Base-by-base conservation (phyloP, 306 rosid species). In the Coriaria nepalensis region DNA sequence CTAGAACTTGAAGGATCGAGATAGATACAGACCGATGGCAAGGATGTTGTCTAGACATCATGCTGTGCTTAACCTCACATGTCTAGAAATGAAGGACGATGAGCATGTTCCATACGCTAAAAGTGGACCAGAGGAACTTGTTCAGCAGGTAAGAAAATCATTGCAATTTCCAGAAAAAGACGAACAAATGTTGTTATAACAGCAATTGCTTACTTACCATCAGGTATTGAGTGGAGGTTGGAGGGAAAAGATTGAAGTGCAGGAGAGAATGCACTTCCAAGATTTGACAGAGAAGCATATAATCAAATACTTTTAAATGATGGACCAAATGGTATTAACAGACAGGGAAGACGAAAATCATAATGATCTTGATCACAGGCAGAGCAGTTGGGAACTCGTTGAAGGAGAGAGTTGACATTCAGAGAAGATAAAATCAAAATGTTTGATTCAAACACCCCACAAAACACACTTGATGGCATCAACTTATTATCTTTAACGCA, bases 21-120 rank as follows among this genome's bases (percentile, higher is more conserved):
- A 90, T 53, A 92, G 95, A 47, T 90, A 90, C 66, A 76, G 85
- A 50, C 94, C 92, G 37, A 77, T 85, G 62, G 92, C 95, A 50
- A 73, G 77, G 74, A 75, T 81, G 81, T 67, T 84, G 38, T 66
- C 85, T 9, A 64, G 95, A 49, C 97, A 81, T 45, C 49, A 67
- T 53, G 92, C 78, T 49, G 61, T 90, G 47, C 55, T 90, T 33
- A 90, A 84, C 71, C 81, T 84, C 68, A 84, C 94, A 20, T 90
- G 97, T 52, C 75, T 90, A 50, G 97, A 90, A 71, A 84, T 81
- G 95, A 81, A 79, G 68, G 65, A 90, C 70, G 59, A 57, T 15
- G 95, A 90, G 60, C 95, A 84, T 45, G 64, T 14, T 6, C 58
- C 45, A 12, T 65, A 67, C 37, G 87, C 87, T 52, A 66, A 56